Evolutionary conservation across 331 rosid genomes (phyloP).

Genomic region (Dryas integrifolia): DNA sequence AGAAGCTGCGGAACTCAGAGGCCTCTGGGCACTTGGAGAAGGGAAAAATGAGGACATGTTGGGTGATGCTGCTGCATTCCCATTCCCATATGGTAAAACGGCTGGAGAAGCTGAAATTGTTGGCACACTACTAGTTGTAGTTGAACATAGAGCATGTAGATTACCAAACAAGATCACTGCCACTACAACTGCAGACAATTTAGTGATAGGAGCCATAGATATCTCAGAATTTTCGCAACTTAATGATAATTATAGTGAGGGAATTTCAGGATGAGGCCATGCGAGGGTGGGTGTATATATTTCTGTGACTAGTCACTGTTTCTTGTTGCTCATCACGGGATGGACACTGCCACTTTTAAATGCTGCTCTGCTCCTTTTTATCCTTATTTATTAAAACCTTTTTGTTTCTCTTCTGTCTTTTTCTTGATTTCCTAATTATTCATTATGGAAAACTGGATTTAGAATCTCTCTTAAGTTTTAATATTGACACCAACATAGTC

Average conservation of each 20-base stretch:
- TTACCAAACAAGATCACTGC: conserved; percentile 29
- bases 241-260: not conserved
- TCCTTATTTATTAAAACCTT: conserved; percentile 17
- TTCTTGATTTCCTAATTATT: not conserved
- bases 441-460: too few species aligned
- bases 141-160: conserved; percentile 31
- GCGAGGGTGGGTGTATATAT: too few species aligned
- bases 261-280: conserved; percentile 1
- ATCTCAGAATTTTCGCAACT: conserved; percentile 17
- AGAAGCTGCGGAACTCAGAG: conserved; percentile 31
- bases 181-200: conserved; percentile 24
- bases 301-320: not conserved
- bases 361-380: conserved; percentile 7
- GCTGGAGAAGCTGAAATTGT: conserved; percentile 57
- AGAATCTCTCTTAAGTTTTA: too few species aligned
- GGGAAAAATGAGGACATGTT: conserved; percentile 64
- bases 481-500: too few species aligned
- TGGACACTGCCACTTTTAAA: conserved; percentile 19
- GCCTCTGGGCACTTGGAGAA: conserved; percentile 34
- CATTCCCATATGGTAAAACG: conserved; percentile 42
- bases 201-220: conserved; percentile 42
- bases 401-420: conserved; percentile 32
- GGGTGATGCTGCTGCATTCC: conserved; percentile 21
- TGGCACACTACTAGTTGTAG: conserved; percentile 26
- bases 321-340: conserved; percentile 53